Evolutionary conservation across 2,329 filamentous ascomycete genomes (phyloP).

Genomic region (Fusarium verticillioides): DNA sequence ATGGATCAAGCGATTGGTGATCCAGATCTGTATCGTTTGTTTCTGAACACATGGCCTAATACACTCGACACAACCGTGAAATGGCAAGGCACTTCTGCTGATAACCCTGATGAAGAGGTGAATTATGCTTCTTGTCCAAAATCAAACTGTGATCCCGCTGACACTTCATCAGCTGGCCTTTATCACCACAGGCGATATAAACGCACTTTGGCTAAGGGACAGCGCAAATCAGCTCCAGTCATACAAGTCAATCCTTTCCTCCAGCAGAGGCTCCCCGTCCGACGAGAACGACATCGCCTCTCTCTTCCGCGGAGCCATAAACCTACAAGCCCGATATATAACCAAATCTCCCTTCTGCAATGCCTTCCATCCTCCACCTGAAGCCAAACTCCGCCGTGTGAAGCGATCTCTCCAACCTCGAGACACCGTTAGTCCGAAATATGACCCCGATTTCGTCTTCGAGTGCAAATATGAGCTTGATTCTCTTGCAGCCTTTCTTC

Average conservation of each 20-base stretch:
- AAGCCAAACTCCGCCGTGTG: conserved; percentile 59
- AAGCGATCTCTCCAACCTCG: conserved; percentile 45
- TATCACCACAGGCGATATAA: conserved; percentile 87
- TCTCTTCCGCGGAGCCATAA: conserved; percentile 79
- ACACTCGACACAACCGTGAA: conserved; percentile 78
- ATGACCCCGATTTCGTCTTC: conserved; percentile 78
- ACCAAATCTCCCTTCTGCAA: conserved; percentile 85
- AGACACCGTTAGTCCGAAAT: conserved; percentile 71
- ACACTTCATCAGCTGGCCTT: conserved; percentile 69
- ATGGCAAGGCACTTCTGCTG: conserved; percentile 71
- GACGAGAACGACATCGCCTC: conserved; percentile 68
- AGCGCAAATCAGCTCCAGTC: conserved; percentile 83
- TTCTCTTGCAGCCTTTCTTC: conserved; percentile 86
- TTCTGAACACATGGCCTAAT: conserved; percentile 79
- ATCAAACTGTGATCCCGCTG: not conserved
- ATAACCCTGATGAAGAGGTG: conserved; percentile 69
- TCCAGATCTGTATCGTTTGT: conserved; percentile 77
- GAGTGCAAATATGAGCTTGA: conserved; percentile 98
- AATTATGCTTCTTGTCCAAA: not conserved
- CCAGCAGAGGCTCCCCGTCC: conserved; percentile 52
- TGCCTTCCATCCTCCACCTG: conserved; percentile 88
- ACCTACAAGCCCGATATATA: conserved; percentile 79
- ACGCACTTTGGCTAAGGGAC: conserved; percentile 93
- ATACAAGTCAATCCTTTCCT: conserved; percentile 72
- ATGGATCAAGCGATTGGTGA: conserved; percentile 78